Base-by-base conservation (phyloP, 495 filamentous ascomycete species). In the Podospora sp. region DNA sequence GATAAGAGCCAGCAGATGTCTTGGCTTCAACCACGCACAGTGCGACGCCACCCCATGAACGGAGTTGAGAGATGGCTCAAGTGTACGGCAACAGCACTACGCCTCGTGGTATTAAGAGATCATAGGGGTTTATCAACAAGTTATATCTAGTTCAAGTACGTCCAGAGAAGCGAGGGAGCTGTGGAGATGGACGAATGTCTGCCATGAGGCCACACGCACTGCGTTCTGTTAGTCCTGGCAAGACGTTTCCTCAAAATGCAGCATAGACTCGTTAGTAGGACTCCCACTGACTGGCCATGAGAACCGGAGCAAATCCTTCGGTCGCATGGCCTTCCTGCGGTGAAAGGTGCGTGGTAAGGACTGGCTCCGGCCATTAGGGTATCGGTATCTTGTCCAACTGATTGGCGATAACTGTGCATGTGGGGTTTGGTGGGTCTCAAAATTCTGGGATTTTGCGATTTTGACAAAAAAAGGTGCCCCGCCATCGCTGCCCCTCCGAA, bases 381-480 rank as follows among this genome's bases (percentile, higher is more conserved):
- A 46, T 11, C 40, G 12, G 16, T 46, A 4, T 46, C 11, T 46
- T 6, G 2, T 12, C 5, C 16, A 46, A 4, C 40, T 46, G 40
- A 46, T 46, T 46, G 40, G 40, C 9, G 40, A 46, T 46, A 46
- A 46, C 16, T 46, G 40, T 46, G 40, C 16, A 2, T 46, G 40
- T 46, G 40, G 40, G 40, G 40, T 46, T 33, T 46, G 12, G 40
- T 46, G 40, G 40, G 40, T 46, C 40, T 46, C 40, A 46, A 46
- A 46, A 46, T 46, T 46, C 40, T 46, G 40, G 40, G 40, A 46
- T 46, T 46, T 46, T 46, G 40, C 16, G 40, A 46, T 46, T 46
- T 46, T 46, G 40, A 46, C 40, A 46, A 74, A 75, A 73, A 71
- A 52, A 65, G 61, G 46, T 71, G 71, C 74, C 74, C 74, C 74